Base-by-base conservation (phyloP, 345 rosid species). In the Boechera divaricarpa region DNA sequence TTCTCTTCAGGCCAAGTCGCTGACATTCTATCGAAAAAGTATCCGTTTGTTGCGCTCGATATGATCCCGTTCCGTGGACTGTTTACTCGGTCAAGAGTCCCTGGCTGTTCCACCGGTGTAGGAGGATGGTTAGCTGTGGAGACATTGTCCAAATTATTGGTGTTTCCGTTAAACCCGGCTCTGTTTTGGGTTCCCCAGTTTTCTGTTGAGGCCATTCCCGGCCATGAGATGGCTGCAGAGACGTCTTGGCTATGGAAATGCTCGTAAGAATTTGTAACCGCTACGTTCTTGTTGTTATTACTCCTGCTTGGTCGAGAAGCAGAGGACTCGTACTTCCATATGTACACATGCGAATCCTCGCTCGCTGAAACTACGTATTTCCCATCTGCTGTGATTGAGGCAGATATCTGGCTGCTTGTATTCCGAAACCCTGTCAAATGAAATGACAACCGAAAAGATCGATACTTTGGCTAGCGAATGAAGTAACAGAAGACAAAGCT, bases 1-100 rank as follows among this genome's bases (percentile, higher is more conserved):
- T 87, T 92, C 79, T 92, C 99, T 80, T 88, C 99, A 0, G 98
- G 98, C 96, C 97, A 92, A 4, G 99, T 92, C 33, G 92, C 89
- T 2, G 96, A 91, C 58, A 91, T 87, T 79, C 98, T 89, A 75
- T 95, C 94, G 61, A 89, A 90, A 81, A 92, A 92, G 81, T 95
- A 91, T 42, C 88, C 81, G 67, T 92, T 88, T 45, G 97, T 85
- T 53, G 94, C 89, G 69, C 94, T 89, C 7, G 91, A 91, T 8
- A 91, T 87, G 62, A 87, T 91, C 32, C 97, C 99, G 39, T 91
- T 86, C 4, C 85, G 79, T 4, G 93, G 89, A 72, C 93, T 82
- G 68, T 82, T 87, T 77, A 35, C 60, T 68, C 80, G 79, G 70
- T 63, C 89, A 72, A 1, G 79, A 71, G 31, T 77, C 86, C 84